Evolutionary conservation across 2,329 filamentous ascomycete species (phyloP).

Genomic region (Sclerotinia minor): DNA sequence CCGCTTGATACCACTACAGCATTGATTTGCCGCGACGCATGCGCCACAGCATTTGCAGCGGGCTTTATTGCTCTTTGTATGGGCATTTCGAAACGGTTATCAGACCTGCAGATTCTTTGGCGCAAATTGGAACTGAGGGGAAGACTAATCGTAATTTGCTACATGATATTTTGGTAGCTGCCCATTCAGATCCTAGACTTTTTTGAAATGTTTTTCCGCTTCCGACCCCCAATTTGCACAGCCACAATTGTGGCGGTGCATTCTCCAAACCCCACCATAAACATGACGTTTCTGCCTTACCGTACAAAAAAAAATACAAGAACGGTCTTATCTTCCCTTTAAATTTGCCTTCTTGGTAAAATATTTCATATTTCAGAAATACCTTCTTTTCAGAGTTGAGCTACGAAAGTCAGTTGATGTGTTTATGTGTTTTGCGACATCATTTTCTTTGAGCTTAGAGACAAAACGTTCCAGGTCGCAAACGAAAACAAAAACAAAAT

Average conservation of each 20-base stretch:
- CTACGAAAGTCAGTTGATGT: neutral
- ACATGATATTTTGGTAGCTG: neutral
- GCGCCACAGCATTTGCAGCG: neutral
- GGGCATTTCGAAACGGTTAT: conserved; percentile 10
- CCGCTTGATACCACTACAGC: conserved; percentile 74
- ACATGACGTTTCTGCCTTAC: conserved; percentile 22
- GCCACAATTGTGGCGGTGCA: conserved; percentile 15
- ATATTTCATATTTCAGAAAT: neutral
- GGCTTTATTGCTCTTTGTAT: neutral
- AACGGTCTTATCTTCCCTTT: neutral
- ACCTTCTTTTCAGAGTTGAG: neutral
- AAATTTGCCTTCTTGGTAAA: neutral
- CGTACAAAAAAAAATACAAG: neutral
- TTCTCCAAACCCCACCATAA: conserved; percentile 5
- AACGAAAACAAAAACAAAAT: conserved; percentile 36
- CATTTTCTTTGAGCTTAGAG: neutral
- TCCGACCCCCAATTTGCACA: neutral
- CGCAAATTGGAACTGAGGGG: neutral
- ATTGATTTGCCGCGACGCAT: conserved; percentile 29
- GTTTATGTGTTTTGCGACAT: conserved; percentile 1
- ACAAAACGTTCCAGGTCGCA: conserved; percentile 14
- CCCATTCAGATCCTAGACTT: conserved; percentile 4
- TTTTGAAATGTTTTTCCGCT: conserved; percentile 20
- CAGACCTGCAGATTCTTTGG: neutral
- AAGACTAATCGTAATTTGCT: neutral